Conservation (phyloP, 1,139 yeast genomes). For the Taiozyma sp. region DNA sequence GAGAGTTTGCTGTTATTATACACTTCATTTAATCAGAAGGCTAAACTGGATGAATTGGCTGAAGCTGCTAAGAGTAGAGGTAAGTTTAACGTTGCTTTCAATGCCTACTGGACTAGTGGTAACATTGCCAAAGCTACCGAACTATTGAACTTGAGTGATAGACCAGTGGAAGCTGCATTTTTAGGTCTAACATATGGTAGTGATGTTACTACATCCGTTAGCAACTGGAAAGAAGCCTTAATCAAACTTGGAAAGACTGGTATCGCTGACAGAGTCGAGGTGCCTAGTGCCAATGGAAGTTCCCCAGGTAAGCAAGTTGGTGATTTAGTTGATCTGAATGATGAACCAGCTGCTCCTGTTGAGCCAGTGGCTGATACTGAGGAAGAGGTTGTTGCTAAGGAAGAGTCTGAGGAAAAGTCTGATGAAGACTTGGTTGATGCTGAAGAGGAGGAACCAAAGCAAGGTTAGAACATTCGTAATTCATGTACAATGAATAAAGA, state of each 20-base stretch:
- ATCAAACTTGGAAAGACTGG: slow-evolving; percentile 45
- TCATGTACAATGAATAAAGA: not conserved
- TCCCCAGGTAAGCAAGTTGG: slow-evolving; percentile 22
- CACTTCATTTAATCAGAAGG: slow-evolving; percentile 72
- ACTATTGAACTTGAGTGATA: slow-evolving; percentile 62
- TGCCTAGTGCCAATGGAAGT: slow-evolving; percentile 30
- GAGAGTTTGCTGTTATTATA: slow-evolving; percentile 79
- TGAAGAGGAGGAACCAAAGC: slow-evolving; percentile 19
- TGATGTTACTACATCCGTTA: slow-evolving; percentile 45
- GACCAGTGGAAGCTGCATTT: slow-evolving; percentile 82
- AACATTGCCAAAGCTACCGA: slow-evolving; percentile 61
- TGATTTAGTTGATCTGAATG: slow-evolving; percentile 33
- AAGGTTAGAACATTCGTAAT: slow-evolving; percentile 8
- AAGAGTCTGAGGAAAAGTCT: slow-evolving; percentile 19
- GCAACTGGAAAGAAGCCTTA: slow-evolving; percentile 64
- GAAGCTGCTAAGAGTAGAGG: slow-evolving; percentile 63
- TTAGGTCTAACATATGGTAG: slow-evolving; percentile 74
- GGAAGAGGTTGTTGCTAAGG: slow-evolving; percentile 15
- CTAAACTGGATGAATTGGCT: slow-evolving; percentile 59
- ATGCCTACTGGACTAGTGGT: slow-evolving; percentile 85
- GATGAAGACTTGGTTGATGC: not conserved
- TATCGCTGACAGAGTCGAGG: slow-evolving; percentile 56
- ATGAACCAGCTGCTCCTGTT: slow-evolving; percentile 2
- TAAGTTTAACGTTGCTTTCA: slow-evolving; percentile 86
- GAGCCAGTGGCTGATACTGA: slow-evolving; percentile 19